Evolutionary conservation across 768 basidiomycete genomes (phyloP).

Genomic region (Russula olivacea): DNA sequence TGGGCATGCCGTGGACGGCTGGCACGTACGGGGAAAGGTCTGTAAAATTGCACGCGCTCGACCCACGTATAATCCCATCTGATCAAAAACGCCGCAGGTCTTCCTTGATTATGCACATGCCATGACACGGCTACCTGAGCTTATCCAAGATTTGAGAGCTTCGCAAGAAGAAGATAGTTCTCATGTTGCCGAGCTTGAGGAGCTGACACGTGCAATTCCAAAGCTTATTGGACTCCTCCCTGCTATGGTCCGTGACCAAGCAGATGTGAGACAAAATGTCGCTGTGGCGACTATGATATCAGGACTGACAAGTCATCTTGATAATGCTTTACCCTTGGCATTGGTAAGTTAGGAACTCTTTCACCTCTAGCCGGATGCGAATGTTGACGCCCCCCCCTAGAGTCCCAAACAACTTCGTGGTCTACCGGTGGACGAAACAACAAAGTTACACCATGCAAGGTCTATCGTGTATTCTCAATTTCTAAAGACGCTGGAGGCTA

Average conservation of each 20-base stretch:
- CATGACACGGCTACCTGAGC: conserved; percentile 52
- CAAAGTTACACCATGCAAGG: conserved; percentile 21
- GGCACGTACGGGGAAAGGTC: conserved; percentile 80
- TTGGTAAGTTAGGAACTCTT: conserved; percentile 43
- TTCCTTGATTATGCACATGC: conserved; percentile 68
- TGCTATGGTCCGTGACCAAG: conserved; percentile 52
- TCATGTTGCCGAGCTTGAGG: conserved; percentile 55
- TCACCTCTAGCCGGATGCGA: not conserved
- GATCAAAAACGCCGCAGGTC: conserved; percentile 36
- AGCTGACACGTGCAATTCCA: conserved; percentile 52
- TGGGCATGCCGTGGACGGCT: conserved; percentile 56
- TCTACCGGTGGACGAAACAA: conserved; percentile 16
- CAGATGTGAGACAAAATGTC: conserved; percentile 59
- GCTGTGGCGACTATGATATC: conserved; percentile 70
- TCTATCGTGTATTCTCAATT: conserved; percentile 20
- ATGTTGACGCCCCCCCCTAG: conserved; percentile 6
- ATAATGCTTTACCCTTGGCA: conserved; percentile 52
- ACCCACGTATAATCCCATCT: not conserved
- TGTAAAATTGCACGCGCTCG: conserved; percentile 5
- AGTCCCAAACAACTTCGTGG: conserved; percentile 17
- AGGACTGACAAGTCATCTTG: conserved; percentile 52
- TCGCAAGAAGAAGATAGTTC: conserved; percentile 32
- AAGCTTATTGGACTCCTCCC: conserved; percentile 64
- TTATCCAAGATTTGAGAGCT: conserved; percentile 33
- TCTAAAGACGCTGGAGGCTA: conserved; percentile 20